These are phyloP conservation scores for Hypoxylon sp. DNA, from an alignment of 2,329 filamentous ascomycete species.

Conservation along the genomic window DNA sequence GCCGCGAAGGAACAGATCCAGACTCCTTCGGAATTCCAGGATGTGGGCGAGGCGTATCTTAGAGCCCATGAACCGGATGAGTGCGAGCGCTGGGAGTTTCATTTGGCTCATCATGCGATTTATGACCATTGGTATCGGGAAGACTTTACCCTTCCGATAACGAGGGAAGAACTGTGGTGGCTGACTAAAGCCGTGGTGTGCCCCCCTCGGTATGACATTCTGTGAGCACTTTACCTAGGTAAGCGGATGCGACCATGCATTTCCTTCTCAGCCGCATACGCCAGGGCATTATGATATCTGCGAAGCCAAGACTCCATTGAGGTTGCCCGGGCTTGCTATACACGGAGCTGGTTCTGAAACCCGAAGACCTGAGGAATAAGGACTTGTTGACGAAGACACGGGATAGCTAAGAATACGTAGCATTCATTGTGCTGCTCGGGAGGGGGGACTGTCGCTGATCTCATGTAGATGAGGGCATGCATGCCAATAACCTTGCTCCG, in stretches of 20 bases:
- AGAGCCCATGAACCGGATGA: conserved; percentile 8
- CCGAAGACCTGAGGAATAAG: background rate
- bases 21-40: background rate
- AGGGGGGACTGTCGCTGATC: background rate
- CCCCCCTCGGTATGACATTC: conserved; percentile 15
- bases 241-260: background rate
- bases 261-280: background rate
- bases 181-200: conserved; percentile 4
- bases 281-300: background rate
- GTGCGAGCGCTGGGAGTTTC: background rate
- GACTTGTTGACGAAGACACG: background rate
- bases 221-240: background rate
- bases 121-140: background rate
- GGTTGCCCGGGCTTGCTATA: background rate
- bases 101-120: background rate
- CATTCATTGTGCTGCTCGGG: background rate
- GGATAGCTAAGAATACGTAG: background rate
- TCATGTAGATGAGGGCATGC: background rate
- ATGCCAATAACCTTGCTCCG: background rate
- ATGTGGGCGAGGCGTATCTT: conserved; percentile 20
- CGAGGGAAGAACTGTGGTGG: conserved; percentile 8
- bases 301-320: background rate
- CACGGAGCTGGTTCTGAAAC: background rate
- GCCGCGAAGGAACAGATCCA: background rate
- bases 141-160: conserved; percentile 11